Conservation (phyloP, 371 early-diverging fungal genomes). For the Dichotomocladium elegans region DNA sequence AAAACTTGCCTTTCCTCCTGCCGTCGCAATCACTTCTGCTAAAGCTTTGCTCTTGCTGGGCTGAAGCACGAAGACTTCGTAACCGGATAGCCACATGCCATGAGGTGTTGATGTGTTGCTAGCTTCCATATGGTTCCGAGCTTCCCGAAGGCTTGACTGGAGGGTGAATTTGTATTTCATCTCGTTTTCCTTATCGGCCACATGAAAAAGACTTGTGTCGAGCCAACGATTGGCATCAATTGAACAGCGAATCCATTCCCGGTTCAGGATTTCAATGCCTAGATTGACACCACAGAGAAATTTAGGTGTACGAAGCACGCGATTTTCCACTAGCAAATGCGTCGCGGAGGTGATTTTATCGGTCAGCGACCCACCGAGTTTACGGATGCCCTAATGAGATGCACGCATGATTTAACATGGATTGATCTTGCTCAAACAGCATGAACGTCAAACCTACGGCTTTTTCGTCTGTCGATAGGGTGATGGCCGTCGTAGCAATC, state of each 20-base stretch:
- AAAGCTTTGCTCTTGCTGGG: slow-evolving; percentile 5
- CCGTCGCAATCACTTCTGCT: slow-evolving; percentile 14
- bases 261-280: slow-evolving; percentile 10
- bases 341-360: slow-evolving; percentile 11
- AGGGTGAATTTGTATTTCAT: slow-evolving; percentile 10
- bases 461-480: not conserved
- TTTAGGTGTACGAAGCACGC: slow-evolving; percentile 16
- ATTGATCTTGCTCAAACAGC: too few species aligned
- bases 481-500: not conserved
- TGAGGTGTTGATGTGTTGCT: slow-evolving; percentile 1
- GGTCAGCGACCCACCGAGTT: slow-evolving; percentile 4
- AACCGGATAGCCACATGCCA: slow-evolving; percentile 15
- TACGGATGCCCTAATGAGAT: slow-evolving; percentile 8
- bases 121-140: not conserved
- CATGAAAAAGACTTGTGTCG: slow-evolving; percentile 5
- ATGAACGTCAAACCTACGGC: not conserved
- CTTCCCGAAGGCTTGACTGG: slow-evolving; percentile 4
- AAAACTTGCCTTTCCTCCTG: slow-evolving; percentile 16
- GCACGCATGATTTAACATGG: too few species aligned
- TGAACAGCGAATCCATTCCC: slow-evolving; percentile 11
- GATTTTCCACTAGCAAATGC: slow-evolving; percentile 11
- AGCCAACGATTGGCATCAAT: not conserved
- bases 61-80: slow-evolving; percentile 11
- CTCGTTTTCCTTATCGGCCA: slow-evolving; percentile 12
- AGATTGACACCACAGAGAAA: slow-evolving; percentile 23